A percentile compares a stretch with the other conserved stretches of the same genome.
Conservation (phyloP, 305 asterid genomes). For the Fraxinus angustifolia region DNA sequence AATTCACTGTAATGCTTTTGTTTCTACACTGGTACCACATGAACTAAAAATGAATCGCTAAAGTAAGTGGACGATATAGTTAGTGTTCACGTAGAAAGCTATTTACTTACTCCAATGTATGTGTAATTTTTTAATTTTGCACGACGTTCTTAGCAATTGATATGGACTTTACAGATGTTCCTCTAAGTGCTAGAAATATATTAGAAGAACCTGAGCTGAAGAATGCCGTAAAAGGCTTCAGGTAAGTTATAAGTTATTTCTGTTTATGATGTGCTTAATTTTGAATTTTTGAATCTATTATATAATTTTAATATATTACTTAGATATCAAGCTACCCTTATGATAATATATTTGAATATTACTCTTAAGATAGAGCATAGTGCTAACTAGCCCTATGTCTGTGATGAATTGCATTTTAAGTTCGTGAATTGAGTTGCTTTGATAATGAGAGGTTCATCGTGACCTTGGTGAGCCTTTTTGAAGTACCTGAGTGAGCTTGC, state of each 20-base stretch:
- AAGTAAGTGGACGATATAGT: constrained; percentile 1
- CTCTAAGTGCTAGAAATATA: constrained; percentile 78
- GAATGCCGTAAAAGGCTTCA: constrained; percentile 76
- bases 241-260: constrained; percentile 43
- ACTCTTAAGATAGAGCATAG: neutral
- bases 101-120: constrained; percentile 4
- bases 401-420: neutral
- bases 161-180: constrained; percentile 55
- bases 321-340: constrained; percentile 6
- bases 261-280: neutral
- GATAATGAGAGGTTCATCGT: neutral
- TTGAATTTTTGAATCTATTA: neutral
- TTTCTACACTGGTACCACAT: neutral
- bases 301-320: neutral
- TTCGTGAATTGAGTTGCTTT: neutral
- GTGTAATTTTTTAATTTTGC: neutral
- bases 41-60: neutral
- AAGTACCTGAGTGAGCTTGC: neutral
- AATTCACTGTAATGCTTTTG: neutral
- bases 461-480: neutral
- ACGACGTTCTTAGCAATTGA: constrained; percentile 16
- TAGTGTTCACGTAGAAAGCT: constrained; percentile 7
- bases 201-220: constrained; percentile 80
- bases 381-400: neutral
- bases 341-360: neutral